These are phyloP conservation scores for Jacaranda copaia DNA, from an alignment of 257 asterid species.

Conservation along the genomic window DNA sequence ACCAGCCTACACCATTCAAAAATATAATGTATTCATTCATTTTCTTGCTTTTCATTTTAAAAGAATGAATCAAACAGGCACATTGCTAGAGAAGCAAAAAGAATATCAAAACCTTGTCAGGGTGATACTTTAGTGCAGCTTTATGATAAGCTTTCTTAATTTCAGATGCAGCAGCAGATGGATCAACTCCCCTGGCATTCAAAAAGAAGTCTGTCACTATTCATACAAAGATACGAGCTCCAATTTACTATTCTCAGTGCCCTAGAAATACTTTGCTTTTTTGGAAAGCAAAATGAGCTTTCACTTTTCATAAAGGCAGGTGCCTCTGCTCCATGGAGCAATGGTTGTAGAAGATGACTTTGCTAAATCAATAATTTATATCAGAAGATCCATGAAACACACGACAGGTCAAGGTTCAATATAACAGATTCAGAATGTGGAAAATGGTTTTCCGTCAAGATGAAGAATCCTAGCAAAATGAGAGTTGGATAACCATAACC, in stretches of 20 bases:
- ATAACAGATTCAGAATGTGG: constrained; percentile 5
- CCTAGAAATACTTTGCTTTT: not conserved
- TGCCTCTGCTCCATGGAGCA: constrained; percentile 4
- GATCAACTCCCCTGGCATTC: constrained; percentile 85
- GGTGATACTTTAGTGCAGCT: constrained; percentile 96
- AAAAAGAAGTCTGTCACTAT: constrained; percentile 35
- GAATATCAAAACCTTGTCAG: constrained; percentile 78
- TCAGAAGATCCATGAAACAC: no score
- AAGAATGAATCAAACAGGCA: constrained; percentile 6
- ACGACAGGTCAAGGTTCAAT: not conserved
- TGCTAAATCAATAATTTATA: not conserved
- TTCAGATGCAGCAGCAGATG: constrained; percentile 83
- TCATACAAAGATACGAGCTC: constrained; percentile 14
- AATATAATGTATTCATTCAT: not conserved
- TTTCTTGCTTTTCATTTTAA: constrained; percentile 14
- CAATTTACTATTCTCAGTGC: constrained; percentile 15
- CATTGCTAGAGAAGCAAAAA: constrained; percentile 30
- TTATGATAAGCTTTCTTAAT: constrained; percentile 89
- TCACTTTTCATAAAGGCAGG: constrained; percentile 10
- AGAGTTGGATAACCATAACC: no score
- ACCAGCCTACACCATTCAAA: constrained; percentile 66
- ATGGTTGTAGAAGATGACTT: not conserved
- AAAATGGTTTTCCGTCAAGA: not conserved
- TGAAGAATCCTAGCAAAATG: no score
- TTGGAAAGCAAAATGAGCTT: constrained; percentile 9